Base-by-base conservation (phyloP, 139 green algal genomes). In the Gonium pectorale region DNA sequence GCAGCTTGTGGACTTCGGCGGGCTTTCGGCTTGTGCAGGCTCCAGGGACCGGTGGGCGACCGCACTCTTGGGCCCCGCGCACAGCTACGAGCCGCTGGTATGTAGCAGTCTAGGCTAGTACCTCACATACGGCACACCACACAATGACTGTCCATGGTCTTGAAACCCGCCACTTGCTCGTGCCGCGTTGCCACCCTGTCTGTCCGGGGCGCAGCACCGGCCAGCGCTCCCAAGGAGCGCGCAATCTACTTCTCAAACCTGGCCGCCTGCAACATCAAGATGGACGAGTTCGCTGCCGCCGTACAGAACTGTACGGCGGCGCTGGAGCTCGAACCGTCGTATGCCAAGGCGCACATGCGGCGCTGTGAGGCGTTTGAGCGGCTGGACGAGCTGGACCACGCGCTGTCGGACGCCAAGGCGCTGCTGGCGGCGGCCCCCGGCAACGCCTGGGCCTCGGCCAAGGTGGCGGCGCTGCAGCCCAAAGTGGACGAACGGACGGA, bases 321-420 rank as follows among this genome's bases (percentile, higher is more conserved):
- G 5, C 74, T 96, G 11, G 86, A 91, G 52, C 81, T 93, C 9
- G 71, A 95, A 22, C 40, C 72, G 1, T 52, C 69, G 7, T 97
- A 97, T 70, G 38, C 92, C 0, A 99, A 99, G 84, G 97, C 94
- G 29, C 77, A 96, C 46, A 87, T 96, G 81, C 91, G 97, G 29
- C 89, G 97, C 0, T 78, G 70, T 11, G 84, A 87, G 17, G 96
- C 96, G 0, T 93, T 95, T 59, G 93, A 98, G 77, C 74, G 90
- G 70, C 85, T 98, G 62, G 94, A 98, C 13, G 92, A 99, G 24
- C 60, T 95, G 38, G 94, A 99, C 51, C 87, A 91, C 31, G 96
- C 97, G 1, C 86, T 98, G 29, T 60, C 79, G 49, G 96, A 98
- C 83, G 81, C 87, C 11, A 83, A 72, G 75, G 37, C 96, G 91